Percentiles rank a stretch among this genome's conserved stretches.
These are phyloP conservation scores for Cornus suecica DNA, from an alignment of 148 eudicot species.

Conservation along the genomic window DNA sequence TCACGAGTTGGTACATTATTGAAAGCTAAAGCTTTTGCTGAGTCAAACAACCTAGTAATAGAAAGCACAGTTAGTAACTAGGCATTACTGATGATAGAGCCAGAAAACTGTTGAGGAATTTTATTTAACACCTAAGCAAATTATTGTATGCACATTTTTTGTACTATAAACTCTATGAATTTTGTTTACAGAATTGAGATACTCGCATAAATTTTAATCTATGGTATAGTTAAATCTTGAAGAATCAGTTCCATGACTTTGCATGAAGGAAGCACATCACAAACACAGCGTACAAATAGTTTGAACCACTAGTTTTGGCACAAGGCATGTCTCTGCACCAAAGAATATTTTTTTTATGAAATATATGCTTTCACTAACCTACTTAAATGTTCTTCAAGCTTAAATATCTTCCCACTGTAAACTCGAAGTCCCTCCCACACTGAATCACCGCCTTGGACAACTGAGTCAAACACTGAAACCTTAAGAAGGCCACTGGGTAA, in stretches of 20 bases:
- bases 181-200: not conserved
- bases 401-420: slow-evolving; percentile 79
- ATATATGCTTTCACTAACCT: slow-evolving; percentile 45
- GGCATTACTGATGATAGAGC: not conserved
- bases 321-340: slow-evolving; percentile 2
- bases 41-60: slow-evolving; percentile 74
- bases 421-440: slow-evolving; percentile 98
- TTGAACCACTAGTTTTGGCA: not conserved
- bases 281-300: not conserved
- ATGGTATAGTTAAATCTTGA: not conserved
- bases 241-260: not conserved
- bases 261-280: not conserved
- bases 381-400: slow-evolving; percentile 95
- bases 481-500: slow-evolving; percentile 26
- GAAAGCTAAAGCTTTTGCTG: slow-evolving; percentile 96
- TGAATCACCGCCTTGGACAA: slow-evolving; percentile 99
- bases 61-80: not conserved
- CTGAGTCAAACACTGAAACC: slow-evolving; percentile 98
- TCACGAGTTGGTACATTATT: slow-evolving; percentile 76
- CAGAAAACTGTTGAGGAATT: not conserved
- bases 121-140: not conserved
- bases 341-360: not conserved
- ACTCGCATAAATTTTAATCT: not conserved
- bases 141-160: not conserved
- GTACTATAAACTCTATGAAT: not conserved